These are phyloP conservation scores for Globisporangium rhizosaccharum DNA, from an alignment of 352 stramenopile genomes.

Conservation along the genomic window DNA sequence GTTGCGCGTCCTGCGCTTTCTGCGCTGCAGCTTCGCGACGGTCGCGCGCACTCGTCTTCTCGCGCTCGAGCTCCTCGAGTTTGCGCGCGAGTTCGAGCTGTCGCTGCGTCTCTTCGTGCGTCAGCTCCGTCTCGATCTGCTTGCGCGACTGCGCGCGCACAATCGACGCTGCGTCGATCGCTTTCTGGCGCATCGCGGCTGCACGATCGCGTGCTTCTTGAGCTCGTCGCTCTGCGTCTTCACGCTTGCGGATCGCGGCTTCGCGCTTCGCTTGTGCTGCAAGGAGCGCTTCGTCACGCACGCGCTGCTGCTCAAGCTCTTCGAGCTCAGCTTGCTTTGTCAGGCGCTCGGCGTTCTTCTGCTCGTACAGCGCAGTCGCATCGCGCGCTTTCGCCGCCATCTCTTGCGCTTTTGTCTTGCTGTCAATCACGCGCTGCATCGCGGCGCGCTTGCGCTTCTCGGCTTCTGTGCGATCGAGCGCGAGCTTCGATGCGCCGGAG, in stretches of 20 bases:
- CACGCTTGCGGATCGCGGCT: constrained; percentile 52
- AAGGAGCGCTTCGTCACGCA: constrained; percentile 35
- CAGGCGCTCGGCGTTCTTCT: constrained; percentile 50
- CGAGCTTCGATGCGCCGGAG: constrained; percentile 29
- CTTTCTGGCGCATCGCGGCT: constrained; percentile 53
- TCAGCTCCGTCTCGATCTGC: constrained; percentile 64
- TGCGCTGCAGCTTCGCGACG: constrained; percentile 39
- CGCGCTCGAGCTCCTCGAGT: constrained; percentile 44
- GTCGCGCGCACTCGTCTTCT: constrained; percentile 34
- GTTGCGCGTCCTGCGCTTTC: constrained; percentile 48
- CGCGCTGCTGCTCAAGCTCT: constrained; percentile 28
- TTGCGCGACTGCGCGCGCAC: constrained; percentile 56
- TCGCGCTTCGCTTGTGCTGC: constrained; percentile 54
- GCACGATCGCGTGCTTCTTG: constrained; percentile 50
- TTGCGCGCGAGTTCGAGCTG: constrained; percentile 32
- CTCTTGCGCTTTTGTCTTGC: constrained; percentile 50
- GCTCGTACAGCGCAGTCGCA: constrained; percentile 53
- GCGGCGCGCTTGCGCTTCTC: constrained; percentile 58
- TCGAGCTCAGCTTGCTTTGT: constrained; percentile 48
- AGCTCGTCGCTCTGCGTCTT: constrained; percentile 64
- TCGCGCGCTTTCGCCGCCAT: constrained; percentile 60
- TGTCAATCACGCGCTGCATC: constrained; percentile 74
- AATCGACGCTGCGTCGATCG: constrained; percentile 59
- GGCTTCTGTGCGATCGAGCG: constrained; percentile 33
- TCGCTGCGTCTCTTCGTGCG: constrained; percentile 51